Conservation (phyloP, 2,329 filamentous ascomycete genomes). For the Chaetomiaceae sp. region DNA sequence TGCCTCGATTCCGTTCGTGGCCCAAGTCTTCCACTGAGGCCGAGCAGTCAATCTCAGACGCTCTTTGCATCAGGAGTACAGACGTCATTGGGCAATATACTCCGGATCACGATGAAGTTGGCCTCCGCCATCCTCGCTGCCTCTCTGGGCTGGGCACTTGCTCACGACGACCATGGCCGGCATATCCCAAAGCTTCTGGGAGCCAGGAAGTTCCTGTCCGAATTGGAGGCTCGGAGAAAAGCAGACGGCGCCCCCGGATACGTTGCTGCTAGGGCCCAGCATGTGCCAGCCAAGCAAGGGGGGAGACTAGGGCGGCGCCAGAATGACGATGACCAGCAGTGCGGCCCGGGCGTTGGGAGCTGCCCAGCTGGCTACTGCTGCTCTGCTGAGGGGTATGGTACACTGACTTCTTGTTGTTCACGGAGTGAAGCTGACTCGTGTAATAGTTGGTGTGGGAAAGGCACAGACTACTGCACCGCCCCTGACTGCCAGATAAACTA, state of each 20-base stretch:
- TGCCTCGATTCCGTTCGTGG: constrained; percentile 1
- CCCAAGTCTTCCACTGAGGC: not conserved
- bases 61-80: not conserved
- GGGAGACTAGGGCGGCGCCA: constrained; percentile 20
- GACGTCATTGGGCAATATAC: constrained; percentile 7
- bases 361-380: constrained; percentile 34
- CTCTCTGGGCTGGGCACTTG: constrained; percentile 26
- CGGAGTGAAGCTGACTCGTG: constrained; percentile 12
- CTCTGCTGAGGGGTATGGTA: constrained; percentile 31
- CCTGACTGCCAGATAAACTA: constrained; percentile 60
- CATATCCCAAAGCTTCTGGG: constrained; percentile 29
- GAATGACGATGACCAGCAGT: constrained; percentile 25
- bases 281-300: constrained; percentile 2
- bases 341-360: constrained; percentile 29
- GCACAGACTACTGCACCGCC: constrained; percentile 52
- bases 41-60: constrained; percentile 3
- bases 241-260: not conserved
- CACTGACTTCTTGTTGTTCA: not conserved
- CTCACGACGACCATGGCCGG: constrained; percentile 27
- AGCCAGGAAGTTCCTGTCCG: constrained; percentile 27
- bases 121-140: constrained; percentile 26
- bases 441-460: constrained; percentile 51
- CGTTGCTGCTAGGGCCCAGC: not conserved
- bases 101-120: constrained; percentile 26
- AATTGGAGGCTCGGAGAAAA: constrained; percentile 19